A percentile compares a stretch with the other conserved stretches of the same genome.
Evolutionary conservation across 1,284 basidiomycete genomes (phyloP).

Genomic region (Pseudozyma tsukubaensis): DNA sequence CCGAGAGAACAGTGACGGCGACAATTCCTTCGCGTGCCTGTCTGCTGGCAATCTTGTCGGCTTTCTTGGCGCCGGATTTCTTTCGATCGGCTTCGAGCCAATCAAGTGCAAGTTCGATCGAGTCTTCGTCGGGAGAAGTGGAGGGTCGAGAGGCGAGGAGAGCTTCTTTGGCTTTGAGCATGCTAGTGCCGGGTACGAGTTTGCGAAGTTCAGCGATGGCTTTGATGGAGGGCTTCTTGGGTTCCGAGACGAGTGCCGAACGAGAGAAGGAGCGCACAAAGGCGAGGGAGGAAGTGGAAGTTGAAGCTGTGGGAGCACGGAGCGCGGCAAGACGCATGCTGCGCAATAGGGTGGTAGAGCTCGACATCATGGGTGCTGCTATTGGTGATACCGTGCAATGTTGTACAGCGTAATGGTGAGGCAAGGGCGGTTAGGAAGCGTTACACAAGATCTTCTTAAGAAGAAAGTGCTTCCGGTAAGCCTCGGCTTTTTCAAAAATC

Average conservation of each 20-base stretch:
- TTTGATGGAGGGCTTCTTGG: constrained; percentile 72
- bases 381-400: too few relatives aligned
- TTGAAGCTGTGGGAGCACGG: not conserved
- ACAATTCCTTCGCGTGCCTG: constrained; percentile 83
- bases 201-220: constrained; percentile 88
- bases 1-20: constrained; percentile 78
- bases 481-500: not conserved
- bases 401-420: not conserved
- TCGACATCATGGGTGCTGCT: constrained; percentile 7
- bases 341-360: constrained; percentile 7
- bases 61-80: constrained; percentile 80
- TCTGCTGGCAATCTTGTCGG: constrained; percentile 82
- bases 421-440: not conserved
- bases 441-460: not conserved
- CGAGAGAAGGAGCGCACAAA: constrained; percentile 13
- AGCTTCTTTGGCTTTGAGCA: constrained; percentile 89
- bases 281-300: not conserved
- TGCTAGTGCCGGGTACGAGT: constrained; percentile 77
- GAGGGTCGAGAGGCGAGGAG: constrained; percentile 74
- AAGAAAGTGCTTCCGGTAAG: constrained; percentile 1
- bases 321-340: constrained; percentile 7
- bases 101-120: constrained; percentile 78
- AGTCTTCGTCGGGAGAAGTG: constrained; percentile 73
- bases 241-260: constrained; percentile 16
- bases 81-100: constrained; percentile 84